Conservation (phyloP, 2,329 filamentous ascomycete genomes). For the Curvularia eragrostidis region DNA sequence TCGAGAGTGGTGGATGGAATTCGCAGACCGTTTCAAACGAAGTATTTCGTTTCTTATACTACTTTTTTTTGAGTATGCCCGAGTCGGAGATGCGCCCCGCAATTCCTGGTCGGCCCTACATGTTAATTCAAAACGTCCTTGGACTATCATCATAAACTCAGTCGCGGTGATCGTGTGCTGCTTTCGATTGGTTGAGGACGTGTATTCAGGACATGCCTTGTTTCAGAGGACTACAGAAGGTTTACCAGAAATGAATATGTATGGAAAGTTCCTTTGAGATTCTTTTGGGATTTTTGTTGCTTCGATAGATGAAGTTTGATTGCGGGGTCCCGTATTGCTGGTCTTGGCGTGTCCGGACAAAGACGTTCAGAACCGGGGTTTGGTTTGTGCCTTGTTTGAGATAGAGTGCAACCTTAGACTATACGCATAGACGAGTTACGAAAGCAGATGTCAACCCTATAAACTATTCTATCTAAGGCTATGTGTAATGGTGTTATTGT, state of each 20-base stretch:
- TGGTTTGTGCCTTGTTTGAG: not conserved
- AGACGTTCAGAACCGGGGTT: not conserved
- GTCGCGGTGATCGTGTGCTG: not conserved
- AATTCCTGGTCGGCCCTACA: not conserved
- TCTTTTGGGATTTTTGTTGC: not conserved
- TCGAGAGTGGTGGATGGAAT: not conserved
- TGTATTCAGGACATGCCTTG: not conserved
- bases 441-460: not conserved
- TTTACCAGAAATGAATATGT: not conserved
- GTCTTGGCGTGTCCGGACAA: not conserved
- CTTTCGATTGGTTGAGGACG: not conserved
- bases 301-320: not conserved
- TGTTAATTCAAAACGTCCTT: no score
- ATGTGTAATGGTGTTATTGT: not conserved
- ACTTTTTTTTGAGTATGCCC: not conserved
- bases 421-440: not conserved
- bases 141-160: not conserved
- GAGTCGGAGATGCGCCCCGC: not conserved
- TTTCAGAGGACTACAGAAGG: not conserved
- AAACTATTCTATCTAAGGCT: not conserved
- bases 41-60: not conserved
- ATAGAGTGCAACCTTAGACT: not conserved
- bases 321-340: not conserved
- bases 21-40: not conserved
- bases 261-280: not conserved